phyloP scores from a whole-genome alignment of 164 flowering plant species.

The Buxus sempervirens region DNA sequence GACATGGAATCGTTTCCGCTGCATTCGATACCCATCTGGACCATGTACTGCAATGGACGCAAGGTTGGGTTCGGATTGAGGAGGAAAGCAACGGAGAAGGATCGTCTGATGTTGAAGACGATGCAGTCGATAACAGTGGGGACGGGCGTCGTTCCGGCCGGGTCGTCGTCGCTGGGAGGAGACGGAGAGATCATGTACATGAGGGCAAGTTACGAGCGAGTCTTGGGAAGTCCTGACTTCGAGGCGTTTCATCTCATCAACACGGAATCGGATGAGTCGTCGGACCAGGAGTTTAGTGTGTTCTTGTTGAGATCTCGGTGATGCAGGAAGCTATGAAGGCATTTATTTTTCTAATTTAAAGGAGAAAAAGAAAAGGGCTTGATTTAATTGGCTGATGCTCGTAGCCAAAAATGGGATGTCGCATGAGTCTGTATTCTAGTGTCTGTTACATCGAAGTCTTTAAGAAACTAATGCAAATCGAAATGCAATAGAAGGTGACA shows the following conservation, averaged over 20 bases:
- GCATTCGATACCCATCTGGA: slow-evolving; percentile 68
- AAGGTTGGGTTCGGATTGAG: slow-evolving; percentile 56
- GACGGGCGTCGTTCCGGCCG: slow-evolving; percentile 70
- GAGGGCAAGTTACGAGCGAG: slow-evolving; percentile 77
- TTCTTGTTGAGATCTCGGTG: slow-evolving; percentile 69
- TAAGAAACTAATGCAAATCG: too few relatives aligned
- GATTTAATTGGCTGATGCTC: too few relatives aligned
- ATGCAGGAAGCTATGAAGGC: too few relatives aligned
- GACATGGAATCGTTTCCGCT: slow-evolving; percentile 40
- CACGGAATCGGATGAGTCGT: slow-evolving; percentile 61
- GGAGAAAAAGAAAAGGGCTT: background rate
- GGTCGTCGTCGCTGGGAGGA: slow-evolving; percentile 20
- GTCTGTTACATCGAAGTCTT: too few relatives aligned
- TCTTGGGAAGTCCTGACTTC: slow-evolving; percentile 61
- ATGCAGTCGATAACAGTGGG: slow-evolving; percentile 72
- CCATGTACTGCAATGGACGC: slow-evolving; percentile 63
- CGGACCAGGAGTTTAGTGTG: slow-evolving; percentile 75
- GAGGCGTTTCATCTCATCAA: slow-evolving; percentile 80
- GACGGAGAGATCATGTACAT: slow-evolving; percentile 63
- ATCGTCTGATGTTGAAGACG: slow-evolving; percentile 43
- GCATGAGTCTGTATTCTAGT: too few relatives aligned
- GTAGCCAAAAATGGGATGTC: too few relatives aligned
- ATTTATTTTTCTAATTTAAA: background rate
- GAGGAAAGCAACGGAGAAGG: slow-evolving; percentile 38
- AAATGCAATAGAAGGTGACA: too few relatives aligned